These are phyloP conservation scores for Carex arenaria DNA, from an alignment of 202 grass and related monocot genomes.

Conservation along the genomic window DNA sequence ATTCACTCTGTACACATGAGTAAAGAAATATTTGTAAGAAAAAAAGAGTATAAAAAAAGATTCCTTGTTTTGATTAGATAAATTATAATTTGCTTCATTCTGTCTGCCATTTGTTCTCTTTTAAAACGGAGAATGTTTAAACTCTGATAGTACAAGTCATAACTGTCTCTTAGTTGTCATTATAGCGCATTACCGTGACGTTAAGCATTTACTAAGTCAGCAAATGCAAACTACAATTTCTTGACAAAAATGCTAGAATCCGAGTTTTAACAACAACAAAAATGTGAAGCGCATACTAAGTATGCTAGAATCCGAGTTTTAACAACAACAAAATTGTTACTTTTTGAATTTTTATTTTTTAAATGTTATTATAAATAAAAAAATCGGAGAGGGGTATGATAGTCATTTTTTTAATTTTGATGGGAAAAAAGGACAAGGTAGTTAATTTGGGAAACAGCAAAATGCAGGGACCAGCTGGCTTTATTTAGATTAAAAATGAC, in stretches of 20 bases:
- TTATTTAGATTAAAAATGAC: constrained; percentile 27
- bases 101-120: not conserved
- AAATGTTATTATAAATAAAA: too few species aligned
- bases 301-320: too few species aligned
- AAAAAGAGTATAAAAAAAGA: not conserved
- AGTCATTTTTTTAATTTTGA: not conserved
- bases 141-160: not conserved
- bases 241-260: too few species aligned
- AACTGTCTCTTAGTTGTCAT: constrained; percentile 1
- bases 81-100: not conserved
- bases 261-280: too few species aligned
- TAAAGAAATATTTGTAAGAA: not conserved
- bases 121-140: not conserved
- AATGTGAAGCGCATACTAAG: too few species aligned
- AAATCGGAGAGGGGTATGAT: too few species aligned
- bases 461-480: constrained; percentile 19
- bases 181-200: not conserved
- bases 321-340: too few species aligned
- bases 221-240: not conserved
- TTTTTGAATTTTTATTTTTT: too few species aligned
- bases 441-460: constrained; percentile 25
- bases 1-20: not conserved
- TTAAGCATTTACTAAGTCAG: not conserved
- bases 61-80: not conserved
- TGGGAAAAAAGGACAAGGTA: not conserved